Evolutionary conservation across 352 stramenopile genomes (phyloP).

Genomic region (Globisporangium parvum): DNA sequence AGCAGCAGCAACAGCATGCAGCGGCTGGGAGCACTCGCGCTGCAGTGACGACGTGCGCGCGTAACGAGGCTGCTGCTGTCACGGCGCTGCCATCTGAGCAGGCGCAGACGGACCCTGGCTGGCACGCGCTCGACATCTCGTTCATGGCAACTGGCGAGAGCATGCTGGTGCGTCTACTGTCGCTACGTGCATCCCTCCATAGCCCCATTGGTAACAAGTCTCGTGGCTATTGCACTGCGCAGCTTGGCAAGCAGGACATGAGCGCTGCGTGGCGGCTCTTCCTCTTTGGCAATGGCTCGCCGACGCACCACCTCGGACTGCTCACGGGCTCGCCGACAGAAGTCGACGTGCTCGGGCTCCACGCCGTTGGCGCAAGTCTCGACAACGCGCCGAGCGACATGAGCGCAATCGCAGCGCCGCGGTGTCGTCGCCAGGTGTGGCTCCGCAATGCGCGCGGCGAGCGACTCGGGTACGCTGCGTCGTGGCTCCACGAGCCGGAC

Average conservation of each 20-base stretch:
- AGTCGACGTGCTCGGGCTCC: conserved; percentile 73
- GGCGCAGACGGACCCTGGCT: conserved; percentile 5
- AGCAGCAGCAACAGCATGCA: neutral
- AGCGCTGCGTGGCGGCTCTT: conserved; percentile 71
- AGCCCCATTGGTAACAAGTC: too few relatives aligned
- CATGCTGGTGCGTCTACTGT: conserved; percentile 6
- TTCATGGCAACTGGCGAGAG: conserved; percentile 10
- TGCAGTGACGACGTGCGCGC: neutral
- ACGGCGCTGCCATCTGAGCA: neutral
- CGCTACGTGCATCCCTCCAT: neutral
- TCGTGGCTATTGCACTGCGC: neutral
- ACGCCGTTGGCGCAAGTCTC: conserved; percentile 28
- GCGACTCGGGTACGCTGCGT: conserved; percentile 75
- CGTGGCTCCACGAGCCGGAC: conserved; percentile 63
- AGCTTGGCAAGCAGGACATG: conserved; percentile 60
- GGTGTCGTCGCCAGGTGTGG: conserved; percentile 71
- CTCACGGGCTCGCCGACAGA: conserved; percentile 66
- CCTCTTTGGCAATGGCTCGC: conserved; percentile 79
- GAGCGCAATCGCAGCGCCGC: conserved; percentile 39
- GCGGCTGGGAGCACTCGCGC: neutral
- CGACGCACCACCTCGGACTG: conserved; percentile 74
- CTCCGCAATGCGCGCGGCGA: conserved; percentile 65
- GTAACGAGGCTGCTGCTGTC: neutral
- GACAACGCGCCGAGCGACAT: conserved; percentile 46
- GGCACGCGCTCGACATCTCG: conserved; percentile 13